Base-by-base conservation (phyloP, 2,329 filamentous ascomycete species). In the Ophiostoma sp. region DNA sequence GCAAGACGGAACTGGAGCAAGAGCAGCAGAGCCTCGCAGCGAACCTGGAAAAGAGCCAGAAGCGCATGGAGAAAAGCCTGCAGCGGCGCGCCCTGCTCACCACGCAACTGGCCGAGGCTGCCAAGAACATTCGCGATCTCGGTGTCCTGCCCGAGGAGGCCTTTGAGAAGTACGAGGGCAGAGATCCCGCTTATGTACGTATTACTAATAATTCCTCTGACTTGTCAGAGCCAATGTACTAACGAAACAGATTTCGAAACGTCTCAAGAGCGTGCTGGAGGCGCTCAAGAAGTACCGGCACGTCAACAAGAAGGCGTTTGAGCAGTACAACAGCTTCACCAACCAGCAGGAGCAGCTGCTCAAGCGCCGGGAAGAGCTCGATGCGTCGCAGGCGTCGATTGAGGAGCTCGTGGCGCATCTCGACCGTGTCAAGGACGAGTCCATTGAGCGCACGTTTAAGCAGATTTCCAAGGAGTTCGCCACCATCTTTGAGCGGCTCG, bases 271-370 rank as follows among this genome's bases (percentile, higher is more conserved):
- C 75, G 92, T 94, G 75, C 96, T 96, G 72, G 92, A 97, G 74
- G 88, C 91, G 0, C 83, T 98, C 67, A 98, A 98, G 81, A 97
- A 97, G 77, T 98, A 95, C 80, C 92, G 93, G 68, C 92, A 97
- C 75, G 93, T 99, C 80, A 99, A 99, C 85, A 99, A 98, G 81
- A 98, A 99, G 80, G 95, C 95, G 0, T 97, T 98, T 76, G 96
- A 99, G 79, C 95, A 99, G 78, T 99, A 98, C 81, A 96, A 94
- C 80, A 96, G 89, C 80, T 99, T 98, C 77, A 97, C 94, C 7
- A 90, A 89, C 66, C 92, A 97, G 78, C 90, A 96, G 69, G 93
- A 97, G 71, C 89, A 90, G 36, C 83, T 99, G 18, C 90, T 91
- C 65, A 90, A 91, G 75, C 90, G 95, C 73, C 87, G 94, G 65